Evolutionary conservation across 495 filamentous ascomycete genomes (phyloP).

Genomic region (Terfezia claveryi): DNA sequence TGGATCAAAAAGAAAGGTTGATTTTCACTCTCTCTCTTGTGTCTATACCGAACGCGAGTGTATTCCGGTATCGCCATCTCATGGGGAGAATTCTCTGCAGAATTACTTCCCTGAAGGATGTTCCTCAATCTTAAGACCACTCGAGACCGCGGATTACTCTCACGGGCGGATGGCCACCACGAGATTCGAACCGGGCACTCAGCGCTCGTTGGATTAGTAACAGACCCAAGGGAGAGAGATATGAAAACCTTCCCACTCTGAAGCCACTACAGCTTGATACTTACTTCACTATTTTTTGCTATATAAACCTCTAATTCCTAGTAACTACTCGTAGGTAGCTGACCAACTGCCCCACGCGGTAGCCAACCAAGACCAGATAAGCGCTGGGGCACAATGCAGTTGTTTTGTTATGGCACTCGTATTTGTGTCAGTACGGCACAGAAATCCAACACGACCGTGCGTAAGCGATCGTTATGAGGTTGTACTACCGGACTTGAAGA

Average conservation of each 20-base stretch:
- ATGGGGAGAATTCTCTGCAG: conserved; percentile 19
- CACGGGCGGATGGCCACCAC: conserved; percentile 14
- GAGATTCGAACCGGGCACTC: conserved; percentile 17
- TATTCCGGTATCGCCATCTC: conserved; percentile 15
- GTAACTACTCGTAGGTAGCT: no score
- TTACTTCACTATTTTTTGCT: not conserved
- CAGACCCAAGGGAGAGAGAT: not conserved
- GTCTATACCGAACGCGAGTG: conserved; percentile 16
- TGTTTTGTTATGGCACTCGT: no score
- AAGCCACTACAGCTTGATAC: conserved; percentile 6
- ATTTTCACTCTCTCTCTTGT: conserved; percentile 8
- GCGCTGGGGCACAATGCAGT: no score
- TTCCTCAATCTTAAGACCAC: conserved; percentile 15
- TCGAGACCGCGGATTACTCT: conserved; percentile 11
- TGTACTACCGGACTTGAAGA: no score
- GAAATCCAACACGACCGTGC: no score
- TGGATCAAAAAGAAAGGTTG: conserved; percentile 4
- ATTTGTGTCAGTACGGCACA: no score
- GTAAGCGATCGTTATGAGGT: no score
- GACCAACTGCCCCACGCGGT: no score
- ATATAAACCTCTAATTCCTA: not conserved
- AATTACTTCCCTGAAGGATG: conserved; percentile 19
- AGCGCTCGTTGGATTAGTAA: conserved; percentile 3
- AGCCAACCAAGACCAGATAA: no score
- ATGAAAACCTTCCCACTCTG: not conserved